phyloP scores from a whole-genome alignment of 148 eudicot species.

The Rhododendron ferrugineum region DNA sequence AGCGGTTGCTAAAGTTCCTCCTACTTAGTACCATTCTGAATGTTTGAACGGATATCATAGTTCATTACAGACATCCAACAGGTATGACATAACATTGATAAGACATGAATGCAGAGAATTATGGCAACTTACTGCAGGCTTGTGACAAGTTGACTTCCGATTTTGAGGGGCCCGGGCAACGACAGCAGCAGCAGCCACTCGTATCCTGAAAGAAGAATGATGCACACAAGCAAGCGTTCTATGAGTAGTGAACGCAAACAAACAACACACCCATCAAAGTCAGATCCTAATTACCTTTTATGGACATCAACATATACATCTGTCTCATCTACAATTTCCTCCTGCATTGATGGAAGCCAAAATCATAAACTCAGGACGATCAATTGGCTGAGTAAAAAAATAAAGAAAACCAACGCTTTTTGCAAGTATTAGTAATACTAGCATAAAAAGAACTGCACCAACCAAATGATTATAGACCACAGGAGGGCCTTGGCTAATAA shows the following conservation, averaged over 20 bases:
- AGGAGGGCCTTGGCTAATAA: background rate
- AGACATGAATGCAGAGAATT: background rate
- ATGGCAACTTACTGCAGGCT: constrained; percentile 28
- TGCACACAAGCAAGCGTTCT: background rate
- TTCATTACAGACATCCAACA: background rate
- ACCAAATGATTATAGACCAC: background rate
- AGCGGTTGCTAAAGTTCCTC: background rate
- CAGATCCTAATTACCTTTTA: constrained; percentile 48
- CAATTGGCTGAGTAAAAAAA: background rate
- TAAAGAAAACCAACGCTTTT: background rate
- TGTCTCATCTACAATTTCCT: constrained; percentile 89
- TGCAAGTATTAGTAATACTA: background rate
- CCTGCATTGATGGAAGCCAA: constrained; percentile 40
- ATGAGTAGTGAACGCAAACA: background rate
- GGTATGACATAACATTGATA: background rate
- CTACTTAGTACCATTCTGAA: background rate
- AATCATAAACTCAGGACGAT: background rate
- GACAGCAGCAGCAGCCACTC: constrained; percentile 77
- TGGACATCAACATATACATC: constrained; percentile 83
- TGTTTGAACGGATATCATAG: background rate
- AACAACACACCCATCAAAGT: background rate
- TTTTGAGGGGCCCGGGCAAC: constrained; percentile 64
- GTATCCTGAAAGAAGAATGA: constrained; percentile 48
- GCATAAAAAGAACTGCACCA: background rate
- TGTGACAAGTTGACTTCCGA: constrained; percentile 50